Evolutionary conservation across 2,329 filamentous ascomycete species (phyloP).

Genomic region (Dissoconium aciculare): DNA sequence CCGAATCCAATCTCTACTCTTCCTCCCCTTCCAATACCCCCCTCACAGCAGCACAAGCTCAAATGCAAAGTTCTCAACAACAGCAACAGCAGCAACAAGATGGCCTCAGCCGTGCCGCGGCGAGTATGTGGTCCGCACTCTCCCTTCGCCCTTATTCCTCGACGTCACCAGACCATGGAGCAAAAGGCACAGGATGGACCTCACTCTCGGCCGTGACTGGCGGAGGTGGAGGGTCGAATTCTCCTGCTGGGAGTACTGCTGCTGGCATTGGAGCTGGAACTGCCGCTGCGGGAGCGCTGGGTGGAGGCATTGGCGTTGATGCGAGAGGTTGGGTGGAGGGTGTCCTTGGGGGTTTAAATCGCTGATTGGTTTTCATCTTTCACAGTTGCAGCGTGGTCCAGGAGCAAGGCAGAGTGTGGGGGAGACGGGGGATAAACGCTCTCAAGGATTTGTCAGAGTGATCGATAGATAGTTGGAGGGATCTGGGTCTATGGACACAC

Average conservation of each 20-base stretch:
- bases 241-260: conserved; percentile 18
- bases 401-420: too few relatives aligned
- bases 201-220: not conserved
- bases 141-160: conserved; percentile 11
- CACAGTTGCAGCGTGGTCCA: too few relatives aligned
- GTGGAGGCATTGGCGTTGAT: conserved; percentile 62
- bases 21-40: conserved; percentile 13
- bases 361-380: too few relatives aligned
- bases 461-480: too few relatives aligned
- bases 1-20: conserved; percentile 15
- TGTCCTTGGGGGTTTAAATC: conserved; percentile 49
- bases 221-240: not conserved
- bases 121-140: conserved; percentile 19
- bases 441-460: too few relatives aligned
- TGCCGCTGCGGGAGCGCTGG: conserved; percentile 34
- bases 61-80: conserved; percentile 5
- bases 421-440: too few relatives aligned
- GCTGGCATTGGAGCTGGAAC: conserved; percentile 33
- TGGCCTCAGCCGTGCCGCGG: conserved; percentile 16
- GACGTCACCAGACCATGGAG: conserved; percentile 12
- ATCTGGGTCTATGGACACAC: too few relatives aligned
- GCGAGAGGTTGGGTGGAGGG: conserved; percentile 62
- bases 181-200: conserved; percentile 16
- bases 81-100: too few relatives aligned
- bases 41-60: conserved; percentile 3